Percentiles rank a stretch among this genome's conserved stretches.
Evolutionary conservation across 2,329 filamentous ascomycete species (phyloP).

Genomic region (Colletotrichum cuscutae): DNA sequence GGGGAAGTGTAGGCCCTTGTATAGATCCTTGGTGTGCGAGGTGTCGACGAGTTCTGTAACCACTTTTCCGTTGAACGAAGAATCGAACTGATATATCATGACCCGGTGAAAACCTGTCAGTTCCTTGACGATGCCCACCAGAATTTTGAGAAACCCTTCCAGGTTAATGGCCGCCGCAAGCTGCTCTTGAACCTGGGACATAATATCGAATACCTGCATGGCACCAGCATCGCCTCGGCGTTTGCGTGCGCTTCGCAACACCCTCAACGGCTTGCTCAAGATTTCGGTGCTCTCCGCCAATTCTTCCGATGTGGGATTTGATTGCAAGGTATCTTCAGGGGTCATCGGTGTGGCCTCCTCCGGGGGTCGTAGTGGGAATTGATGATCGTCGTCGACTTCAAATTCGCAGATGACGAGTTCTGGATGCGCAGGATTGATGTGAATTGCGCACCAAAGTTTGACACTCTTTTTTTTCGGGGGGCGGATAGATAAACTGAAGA

Average conservation of each 20-base stretch:
- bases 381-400: conserved; percentile 81
- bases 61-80: conserved; percentile 83
- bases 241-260: conserved; percentile 79
- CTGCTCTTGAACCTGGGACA: conserved; percentile 92
- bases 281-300: conserved; percentile 80
- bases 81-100: conserved; percentile 93
- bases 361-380: conserved; percentile 73
- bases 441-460: conserved; percentile 90
- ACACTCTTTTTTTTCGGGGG: conserved; percentile 63
- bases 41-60: conserved; percentile 90
- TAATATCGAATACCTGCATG: conserved; percentile 92
- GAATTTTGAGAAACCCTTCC: conserved; percentile 79
- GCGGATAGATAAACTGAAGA: conserved; percentile 83
- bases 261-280: conserved; percentile 79
- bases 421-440: conserved; percentile 75
- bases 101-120: conserved; percentile 91
- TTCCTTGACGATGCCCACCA: conserved; percentile 89
- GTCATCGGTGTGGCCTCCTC: conserved; percentile 69
- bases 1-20: conserved; percentile 88
- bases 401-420: conserved; percentile 88
- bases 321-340: conserved; percentile 79
- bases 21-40: conserved; percentile 81
- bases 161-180: conserved; percentile 77
- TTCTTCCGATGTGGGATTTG: conserved; percentile 79
- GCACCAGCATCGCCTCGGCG: conserved; percentile 81